Evolutionary conservation across 2,329 filamentous ascomycete species (phyloP), one percentile per base, ranked within the genome.

Genomic region (Zalaria obscura): DNA sequence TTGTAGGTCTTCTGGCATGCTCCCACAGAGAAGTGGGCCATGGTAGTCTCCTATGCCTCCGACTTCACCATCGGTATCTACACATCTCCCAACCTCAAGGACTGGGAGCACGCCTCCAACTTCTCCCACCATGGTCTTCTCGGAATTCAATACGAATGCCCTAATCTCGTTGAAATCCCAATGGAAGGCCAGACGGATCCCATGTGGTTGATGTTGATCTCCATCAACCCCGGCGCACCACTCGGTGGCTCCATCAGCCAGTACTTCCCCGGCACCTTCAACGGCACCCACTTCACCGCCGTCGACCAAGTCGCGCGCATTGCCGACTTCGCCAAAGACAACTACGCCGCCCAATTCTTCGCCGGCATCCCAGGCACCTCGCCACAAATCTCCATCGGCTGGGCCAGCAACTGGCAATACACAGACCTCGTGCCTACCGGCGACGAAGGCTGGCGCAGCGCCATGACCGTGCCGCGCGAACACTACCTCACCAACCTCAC

Each of bases 321-420:
- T 38, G 47, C 50, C 11, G 55, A 58, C 40, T 58, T 56, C 28
- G 51, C 43, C 27, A 58, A 58, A 52, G 70, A 74, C 50, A 73
- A 71, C 51, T 73, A 74, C 48, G 74, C 74, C 0, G 69, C 63
- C 0, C 73, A 76, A 49, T 76, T 68, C 56, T 78, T 75, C 54
- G 66, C 66, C 39, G 64, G 64, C 4, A 52, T 64, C 35, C 52
- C 66, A 1, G 58, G 59, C 3, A 60, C 51, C 5, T 50, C 53
- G 42, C 56, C 63, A 28, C 63, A 65, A 34, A 52, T 76, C 40
- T 68, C 61, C 33, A 64, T 78, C 4, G 68, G 65, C 6, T 78
- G 74, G 75, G 70, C 70, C 1, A 69, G 63, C 41, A 78, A 78
- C 47, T 77, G 73, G 68, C 66, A 78, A 52, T 78, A 79, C 55